Evolutionary conservation across 179 eudicot species (phyloP), one percentile per base, ranked within the genome.

Genomic region (Amaranthus tricolor): DNA sequence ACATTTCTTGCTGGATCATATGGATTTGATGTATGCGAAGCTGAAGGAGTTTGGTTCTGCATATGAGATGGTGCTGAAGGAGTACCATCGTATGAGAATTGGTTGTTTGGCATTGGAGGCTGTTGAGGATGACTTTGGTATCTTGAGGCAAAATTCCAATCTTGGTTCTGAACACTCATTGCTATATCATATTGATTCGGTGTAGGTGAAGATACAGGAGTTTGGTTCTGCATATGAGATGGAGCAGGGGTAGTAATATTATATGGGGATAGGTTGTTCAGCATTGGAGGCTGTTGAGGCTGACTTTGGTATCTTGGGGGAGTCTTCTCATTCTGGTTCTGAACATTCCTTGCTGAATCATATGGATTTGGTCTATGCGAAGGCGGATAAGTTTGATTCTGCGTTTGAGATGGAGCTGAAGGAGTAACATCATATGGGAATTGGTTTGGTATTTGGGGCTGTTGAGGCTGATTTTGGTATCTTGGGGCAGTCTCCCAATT

Each of bases 191-290:
- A 63, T 7, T 54, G 53, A 16, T 74, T 71, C 6, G 54, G 6
- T 11, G 65, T 64, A 45, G 62, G 47, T 44, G 78, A 66, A 20
- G 57, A 10, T 56, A 66, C 47, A 75, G 62, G 49, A 55, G 47
- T 67, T 75, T 67, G 78, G 54, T 75, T 48, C 60, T 43, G 73
- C 73, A 75, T 49, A 58, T 75, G 78, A 58, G 2, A 24, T 24
- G 31, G 2, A 24, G 31, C 31, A 2, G 31, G 2, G 2, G 31
- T 31, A 31, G 40, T 31, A 31, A 4, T 4, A 31, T 31, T 4
- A 31, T 31, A 31, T 31, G 40, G 40, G 40, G 3, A 31, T 31
- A 2, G 40, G 40, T 31, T 31, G 2, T 31, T 31, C 3, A 4
- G 40, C 40, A 31, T 31, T 31, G 40, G 3, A 4, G 40, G 40